phyloP scores from a whole-genome alignment of 805 yeast species.

The Wickerhamomyces sydowiorum region DNA sequence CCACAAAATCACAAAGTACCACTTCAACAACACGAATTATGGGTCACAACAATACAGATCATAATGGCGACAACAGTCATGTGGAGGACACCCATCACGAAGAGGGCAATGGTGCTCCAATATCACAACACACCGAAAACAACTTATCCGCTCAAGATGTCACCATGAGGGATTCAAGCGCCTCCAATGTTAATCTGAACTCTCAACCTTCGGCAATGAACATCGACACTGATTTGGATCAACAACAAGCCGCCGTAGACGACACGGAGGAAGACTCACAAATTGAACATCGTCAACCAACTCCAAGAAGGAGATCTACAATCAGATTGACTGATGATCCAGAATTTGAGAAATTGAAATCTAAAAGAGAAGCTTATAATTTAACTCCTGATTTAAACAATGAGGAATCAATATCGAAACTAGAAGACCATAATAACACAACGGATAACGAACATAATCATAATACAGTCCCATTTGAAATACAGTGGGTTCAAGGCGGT shows the following conservation, averaged over 20 bases:
- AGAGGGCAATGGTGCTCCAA: not conserved
- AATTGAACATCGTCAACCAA: constrained; percentile 1
- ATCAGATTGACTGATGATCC: constrained; percentile 64
- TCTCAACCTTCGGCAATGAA: constrained; percentile 22
- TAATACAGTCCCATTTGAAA: constrained; percentile 45
- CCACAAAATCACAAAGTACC: not conserved
- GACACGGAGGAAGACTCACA: not conserved
- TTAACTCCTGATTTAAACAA: not conserved
- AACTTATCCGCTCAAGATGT: constrained; percentile 18
- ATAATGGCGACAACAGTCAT: not conserved
- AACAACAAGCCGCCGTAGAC: constrained; percentile 2
- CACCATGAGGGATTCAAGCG: constrained; percentile 22
- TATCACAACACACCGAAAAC: not conserved
- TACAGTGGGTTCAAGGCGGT: constrained; percentile 97
- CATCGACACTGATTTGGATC: constrained; percentile 11
- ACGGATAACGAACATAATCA: constrained; percentile 4
- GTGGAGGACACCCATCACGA: not conserved
- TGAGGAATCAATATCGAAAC: constrained; percentile 7
- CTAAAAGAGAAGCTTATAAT: constrained; percentile 26
- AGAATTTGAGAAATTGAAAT: constrained; percentile 46
- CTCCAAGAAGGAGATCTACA: constrained; percentile 59
- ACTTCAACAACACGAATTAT: not conserved
- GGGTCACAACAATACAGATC: not conserved
- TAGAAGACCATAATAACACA: constrained; percentile 8
- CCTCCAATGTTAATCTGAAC: constrained; percentile 15